Evolutionary conservation across 2,329 filamentous ascomycete genomes (phyloP).

Genomic region (Apiospora hydei): DNA sequence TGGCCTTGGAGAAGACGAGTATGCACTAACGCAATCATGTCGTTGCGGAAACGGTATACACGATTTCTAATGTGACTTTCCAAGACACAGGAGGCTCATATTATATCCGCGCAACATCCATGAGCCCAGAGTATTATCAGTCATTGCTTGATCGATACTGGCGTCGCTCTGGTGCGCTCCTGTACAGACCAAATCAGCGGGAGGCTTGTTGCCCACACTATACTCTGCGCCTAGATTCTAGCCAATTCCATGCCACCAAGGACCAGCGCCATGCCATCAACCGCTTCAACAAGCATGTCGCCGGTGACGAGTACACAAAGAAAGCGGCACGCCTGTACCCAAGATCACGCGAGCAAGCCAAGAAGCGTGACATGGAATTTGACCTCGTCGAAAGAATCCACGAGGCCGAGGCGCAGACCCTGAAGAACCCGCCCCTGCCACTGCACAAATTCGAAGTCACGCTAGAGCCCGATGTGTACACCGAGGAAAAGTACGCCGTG

Average conservation of each 20-base stretch:
- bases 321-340: slow-evolving; percentile 71
- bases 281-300: slow-evolving; percentile 75
- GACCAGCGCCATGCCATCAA: slow-evolving; percentile 80
- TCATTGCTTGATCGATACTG: slow-evolving; percentile 76
- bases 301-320: slow-evolving; percentile 72
- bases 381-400: slow-evolving; percentile 72
- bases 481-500: slow-evolving; percentile 76
- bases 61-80: slow-evolving; percentile 28
- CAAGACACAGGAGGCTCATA: slow-evolving; percentile 71
- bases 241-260: slow-evolving; percentile 69
- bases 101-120: slow-evolving; percentile 67
- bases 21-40: background rate
- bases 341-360: slow-evolving; percentile 69
- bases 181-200: slow-evolving; percentile 81
- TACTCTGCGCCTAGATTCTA: slow-evolving; percentile 76
- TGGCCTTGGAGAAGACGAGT: slow-evolving; percentile 9
- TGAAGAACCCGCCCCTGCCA: slow-evolving; percentile 67
- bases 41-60: background rate
- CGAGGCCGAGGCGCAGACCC: slow-evolving; percentile 65
- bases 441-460: slow-evolving; percentile 73
- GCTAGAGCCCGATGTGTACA: slow-evolving; percentile 74
- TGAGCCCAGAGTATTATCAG: slow-evolving; percentile 75
- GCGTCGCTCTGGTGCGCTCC: slow-evolving; percentile 74
- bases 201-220: slow-evolving; percentile 93
- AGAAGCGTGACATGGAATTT: slow-evolving; percentile 71